Evolutionary conservation across 257 asterid species (phyloP).

Genomic region (Henckelia pumila): DNA sequence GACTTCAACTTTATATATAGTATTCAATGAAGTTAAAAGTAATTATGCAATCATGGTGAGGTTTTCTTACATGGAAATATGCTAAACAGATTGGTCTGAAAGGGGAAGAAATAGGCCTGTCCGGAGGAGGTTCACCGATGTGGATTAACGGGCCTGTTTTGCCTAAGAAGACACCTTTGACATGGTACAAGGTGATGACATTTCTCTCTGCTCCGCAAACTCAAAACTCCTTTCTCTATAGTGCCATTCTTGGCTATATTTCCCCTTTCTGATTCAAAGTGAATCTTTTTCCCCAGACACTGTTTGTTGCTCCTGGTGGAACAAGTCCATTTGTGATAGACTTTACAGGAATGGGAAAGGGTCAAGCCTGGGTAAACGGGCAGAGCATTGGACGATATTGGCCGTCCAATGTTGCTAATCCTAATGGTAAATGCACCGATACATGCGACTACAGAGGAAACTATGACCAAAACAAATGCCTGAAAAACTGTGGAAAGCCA

Average conservation of each 20-base stretch:
- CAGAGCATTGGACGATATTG: constrained; percentile 93
- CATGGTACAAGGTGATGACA: not conserved
- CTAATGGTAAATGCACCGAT: constrained; percentile 47
- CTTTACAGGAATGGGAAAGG: constrained; percentile 79
- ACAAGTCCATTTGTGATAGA: constrained; percentile 70
- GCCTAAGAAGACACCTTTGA: not conserved
- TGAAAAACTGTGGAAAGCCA: constrained; percentile 74
- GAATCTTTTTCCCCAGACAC: constrained; percentile 39
- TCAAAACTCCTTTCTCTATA: not conserved
- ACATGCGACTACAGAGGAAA: constrained; percentile 74
- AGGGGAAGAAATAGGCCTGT: not conserved
- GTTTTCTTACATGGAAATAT: not conserved
- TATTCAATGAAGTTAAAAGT: not conserved
- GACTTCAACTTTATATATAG: not conserved
- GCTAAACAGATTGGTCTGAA: not conserved
- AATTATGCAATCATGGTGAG: not conserved
- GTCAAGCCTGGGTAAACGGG: constrained; percentile 93
- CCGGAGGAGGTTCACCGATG: not conserved
- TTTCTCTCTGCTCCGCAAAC: not conserved
- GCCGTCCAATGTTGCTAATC: constrained; percentile 52
- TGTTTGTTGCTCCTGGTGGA: constrained; percentile 66
- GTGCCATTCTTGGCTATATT: not conserved
- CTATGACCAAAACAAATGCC: constrained; percentile 57
- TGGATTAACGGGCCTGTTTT: not conserved
- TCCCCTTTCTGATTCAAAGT: not conserved